These are phyloP conservation scores for barrel medic (Medicago truncatula) DNA, from an alignment of 306 rosid genomes.

Conservation along the genomic window MtrunA17r5.0-ANR NC_053048.1:18202501-18203000, in stretches of 20 bases:
- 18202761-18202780: too few relatives aligned
- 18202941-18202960: background rate
- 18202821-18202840: background rate
- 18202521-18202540: background rate
- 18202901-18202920: background rate
- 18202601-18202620: background rate
- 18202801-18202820: too few relatives aligned
- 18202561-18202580: background rate
- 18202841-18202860: background rate
- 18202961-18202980: background rate
- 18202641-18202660: constrained; percentile 11
- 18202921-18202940: background rate
- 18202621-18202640: background rate
- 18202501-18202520: background rate
- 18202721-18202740: too few relatives aligned
- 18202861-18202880: background rate
- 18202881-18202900: background rate
- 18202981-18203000: background rate
- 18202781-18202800: too few relatives aligned
- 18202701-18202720: too few relatives aligned
- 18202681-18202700: too few relatives aligned
- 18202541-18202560: background rate
- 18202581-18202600: background rate
- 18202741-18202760: too few relatives aligned
- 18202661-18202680: background rate